Percentiles rank a stretch among this genome's conserved stretches.
These are phyloP conservation scores for Colletotrichum cordylinicola DNA, from an alignment of 2,329 filamentous ascomycete species.

Conservation along the genomic window DNA sequence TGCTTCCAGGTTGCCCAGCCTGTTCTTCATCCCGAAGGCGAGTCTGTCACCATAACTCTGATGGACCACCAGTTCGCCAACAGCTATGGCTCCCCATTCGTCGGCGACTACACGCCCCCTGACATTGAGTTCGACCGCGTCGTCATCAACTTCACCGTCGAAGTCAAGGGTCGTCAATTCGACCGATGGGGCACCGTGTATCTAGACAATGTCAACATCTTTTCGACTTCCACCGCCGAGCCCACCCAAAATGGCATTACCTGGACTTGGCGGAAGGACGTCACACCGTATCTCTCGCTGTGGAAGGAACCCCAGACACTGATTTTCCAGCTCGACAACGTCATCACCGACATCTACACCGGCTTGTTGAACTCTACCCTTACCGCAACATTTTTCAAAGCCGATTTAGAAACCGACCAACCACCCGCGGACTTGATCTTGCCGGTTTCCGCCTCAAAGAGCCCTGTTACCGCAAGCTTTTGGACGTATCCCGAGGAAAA, in stretches of 20 bases:
- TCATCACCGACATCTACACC: conserved; percentile 74
- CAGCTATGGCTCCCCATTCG: conserved; percentile 75
- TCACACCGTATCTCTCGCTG: conserved; percentile 72
- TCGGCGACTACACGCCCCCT: conserved; percentile 72
- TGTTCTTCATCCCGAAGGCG: conserved; percentile 53
- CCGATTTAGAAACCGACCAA: conserved; percentile 41
- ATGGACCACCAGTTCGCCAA: conserved; percentile 75
- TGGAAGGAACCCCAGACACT: conserved; percentile 74
- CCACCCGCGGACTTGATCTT: conserved; percentile 69
- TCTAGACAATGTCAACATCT: conserved; percentile 78
- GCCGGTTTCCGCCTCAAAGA: conserved; percentile 65
- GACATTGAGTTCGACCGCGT: conserved; percentile 75
- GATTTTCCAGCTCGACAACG: conserved; percentile 81
- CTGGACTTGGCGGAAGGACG: conserved; percentile 81
- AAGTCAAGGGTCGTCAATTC: conserved; percentile 74
- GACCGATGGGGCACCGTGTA: conserved; percentile 80
- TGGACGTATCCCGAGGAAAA: conserved; percentile 71
- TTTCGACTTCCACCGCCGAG: conserved; percentile 82
- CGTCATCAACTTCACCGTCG: conserved; percentile 78
- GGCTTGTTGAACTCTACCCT: conserved; percentile 76
- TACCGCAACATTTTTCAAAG: conserved; percentile 73
- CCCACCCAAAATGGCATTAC: conserved; percentile 70
- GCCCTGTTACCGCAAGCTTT: conserved; percentile 62
- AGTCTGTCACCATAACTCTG: conserved; percentile 51
- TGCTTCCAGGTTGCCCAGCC: conserved; percentile 76